phyloP scores from a whole-genome alignment of 257 asterid genomes.

The Haberlea rhodopensis region DNA sequence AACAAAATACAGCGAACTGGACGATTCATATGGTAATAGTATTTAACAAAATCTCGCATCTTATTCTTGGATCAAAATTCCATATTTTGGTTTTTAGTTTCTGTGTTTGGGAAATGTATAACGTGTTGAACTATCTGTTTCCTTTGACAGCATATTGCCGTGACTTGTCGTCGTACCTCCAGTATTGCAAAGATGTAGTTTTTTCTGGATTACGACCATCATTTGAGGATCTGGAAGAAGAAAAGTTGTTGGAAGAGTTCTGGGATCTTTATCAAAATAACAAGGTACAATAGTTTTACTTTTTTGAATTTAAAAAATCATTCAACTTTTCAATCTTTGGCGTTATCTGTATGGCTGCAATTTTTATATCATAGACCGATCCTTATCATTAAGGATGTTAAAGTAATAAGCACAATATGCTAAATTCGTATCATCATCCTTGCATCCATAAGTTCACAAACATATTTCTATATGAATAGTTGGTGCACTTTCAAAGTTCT shows the following conservation, averaged over 20 bases:
- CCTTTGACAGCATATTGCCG: conserved; percentile 47
- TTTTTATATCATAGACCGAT: not conserved
- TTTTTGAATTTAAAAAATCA: too few relatives aligned
- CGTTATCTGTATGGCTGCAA: not conserved
- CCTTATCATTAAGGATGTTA: not conserved
- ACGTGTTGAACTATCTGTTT: conserved; percentile 23
- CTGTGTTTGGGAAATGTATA: conserved; percentile 8
- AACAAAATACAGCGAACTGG: conserved; percentile 45
- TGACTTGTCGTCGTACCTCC: conserved; percentile 62
- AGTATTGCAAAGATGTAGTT: conserved; percentile 62
- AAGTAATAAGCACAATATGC: not conserved
- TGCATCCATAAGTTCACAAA: not conserved
- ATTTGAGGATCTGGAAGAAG: conserved; percentile 49
- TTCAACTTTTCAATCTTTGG: not conserved
- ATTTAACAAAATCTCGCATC: not conserved
- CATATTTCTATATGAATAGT: not conserved
- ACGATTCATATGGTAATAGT: conserved; percentile 51
- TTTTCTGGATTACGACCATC: conserved; percentile 58
- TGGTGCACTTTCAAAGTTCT: not conserved
- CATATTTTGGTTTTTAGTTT: not conserved
- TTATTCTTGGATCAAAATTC: not conserved
- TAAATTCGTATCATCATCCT: not conserved
- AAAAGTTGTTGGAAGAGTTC: conserved; percentile 40
- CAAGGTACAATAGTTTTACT: conserved; percentile 39
- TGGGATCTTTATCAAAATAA: conserved; percentile 53